These are phyloP conservation scores for Hypoxylon sp. DNA, from an alignment of 2,329 filamentous ascomycete species.

Conservation along the genomic window DNA sequence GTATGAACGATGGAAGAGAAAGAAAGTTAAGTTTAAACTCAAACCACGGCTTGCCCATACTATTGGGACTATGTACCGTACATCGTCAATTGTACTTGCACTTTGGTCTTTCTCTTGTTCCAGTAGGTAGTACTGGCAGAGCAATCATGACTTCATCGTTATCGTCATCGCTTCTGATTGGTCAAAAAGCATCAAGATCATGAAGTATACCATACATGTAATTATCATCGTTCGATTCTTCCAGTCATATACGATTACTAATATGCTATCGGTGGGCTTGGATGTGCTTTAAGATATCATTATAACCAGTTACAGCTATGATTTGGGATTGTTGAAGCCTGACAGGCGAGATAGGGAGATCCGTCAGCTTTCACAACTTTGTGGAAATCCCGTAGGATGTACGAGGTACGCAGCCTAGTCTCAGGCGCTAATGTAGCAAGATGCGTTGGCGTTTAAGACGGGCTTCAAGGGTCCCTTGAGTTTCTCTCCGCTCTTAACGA, in stretches of 20 bases:
- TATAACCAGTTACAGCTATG: slow-evolving; percentile 5
- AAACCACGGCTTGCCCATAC: slow-evolving; percentile 3
- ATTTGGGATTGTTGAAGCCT: slow-evolving; percentile 24
- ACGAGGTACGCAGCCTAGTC: slow-evolving; percentile 34
- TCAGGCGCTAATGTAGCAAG: slow-evolving; percentile 45
- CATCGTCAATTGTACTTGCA: slow-evolving; percentile 27
- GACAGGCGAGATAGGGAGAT: slow-evolving; percentile 21
- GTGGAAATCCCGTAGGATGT: slow-evolving; percentile 23
- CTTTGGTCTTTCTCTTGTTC: slow-evolving; percentile 17
- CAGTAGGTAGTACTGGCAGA: slow-evolving; percentile 25
- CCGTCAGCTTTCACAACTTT: slow-evolving; percentile 24
- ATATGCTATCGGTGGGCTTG: background rate
- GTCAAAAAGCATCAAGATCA: slow-evolving; percentile 8
- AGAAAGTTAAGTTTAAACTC: slow-evolving; percentile 14
- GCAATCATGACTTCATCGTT: slow-evolving; percentile 40
- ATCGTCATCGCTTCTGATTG: slow-evolving; percentile 28
- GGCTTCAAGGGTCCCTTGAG: slow-evolving; percentile 39
- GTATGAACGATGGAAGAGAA: slow-evolving; percentile 7
- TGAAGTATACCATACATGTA: slow-evolving; percentile 28
- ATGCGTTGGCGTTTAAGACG: slow-evolving; percentile 43
- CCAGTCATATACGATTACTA: slow-evolving; percentile 1
- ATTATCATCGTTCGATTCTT: slow-evolving; percentile 19
- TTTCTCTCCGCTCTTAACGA: slow-evolving; percentile 37
- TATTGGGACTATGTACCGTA: slow-evolving; percentile 24
- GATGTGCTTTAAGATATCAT: slow-evolving; percentile 8